These are phyloP conservation scores for Ochetophila trinervis DNA, from an alignment of 306 rosid species.

Conservation along the genomic window DNA sequence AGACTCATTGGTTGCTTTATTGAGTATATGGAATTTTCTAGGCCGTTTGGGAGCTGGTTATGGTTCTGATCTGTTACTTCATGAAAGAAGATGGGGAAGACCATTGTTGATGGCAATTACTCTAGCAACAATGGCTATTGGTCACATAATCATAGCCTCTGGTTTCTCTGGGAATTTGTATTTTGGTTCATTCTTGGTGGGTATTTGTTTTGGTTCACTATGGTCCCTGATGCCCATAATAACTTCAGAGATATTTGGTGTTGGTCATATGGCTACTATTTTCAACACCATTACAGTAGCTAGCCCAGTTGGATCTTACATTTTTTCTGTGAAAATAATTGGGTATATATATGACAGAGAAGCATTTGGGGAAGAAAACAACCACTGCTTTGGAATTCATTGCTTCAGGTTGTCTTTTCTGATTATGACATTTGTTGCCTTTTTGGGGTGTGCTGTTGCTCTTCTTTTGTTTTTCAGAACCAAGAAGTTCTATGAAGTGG, in stretches of 20 bases:
- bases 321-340: conserved; percentile 72
- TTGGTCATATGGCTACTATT: conserved; percentile 81
- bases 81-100: conserved; percentile 63
- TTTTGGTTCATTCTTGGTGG: conserved; percentile 71
- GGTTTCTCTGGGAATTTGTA: conserved; percentile 70
- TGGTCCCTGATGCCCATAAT: conserved; percentile 93
- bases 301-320: conserved; percentile 79
- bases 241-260: conserved; percentile 78
- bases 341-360: conserved; percentile 74
- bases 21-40: conserved; percentile 94
- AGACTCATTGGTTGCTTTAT: conserved; percentile 61
- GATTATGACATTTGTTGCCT: conserved; percentile 63
- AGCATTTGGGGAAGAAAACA: conserved; percentile 31
- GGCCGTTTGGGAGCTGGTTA: conserved; percentile 91
- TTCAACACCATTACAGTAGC: conserved; percentile 77
- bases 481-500: conserved; percentile 48
- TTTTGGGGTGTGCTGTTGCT: conserved; percentile 55
- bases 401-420: conserved; percentile 74
- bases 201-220: conserved; percentile 79
- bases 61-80: conserved; percentile 69
- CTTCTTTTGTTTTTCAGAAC: conserved; percentile 60
- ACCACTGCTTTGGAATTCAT: conserved; percentile 52
- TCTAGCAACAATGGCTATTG: conserved; percentile 50
- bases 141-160: conserved; percentile 63
- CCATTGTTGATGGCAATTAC: conserved; percentile 58